These are phyloP conservation scores for Boletus insuetus DNA, from an alignment of 768 basidiomycete genomes.

Conservation along the genomic window DNA sequence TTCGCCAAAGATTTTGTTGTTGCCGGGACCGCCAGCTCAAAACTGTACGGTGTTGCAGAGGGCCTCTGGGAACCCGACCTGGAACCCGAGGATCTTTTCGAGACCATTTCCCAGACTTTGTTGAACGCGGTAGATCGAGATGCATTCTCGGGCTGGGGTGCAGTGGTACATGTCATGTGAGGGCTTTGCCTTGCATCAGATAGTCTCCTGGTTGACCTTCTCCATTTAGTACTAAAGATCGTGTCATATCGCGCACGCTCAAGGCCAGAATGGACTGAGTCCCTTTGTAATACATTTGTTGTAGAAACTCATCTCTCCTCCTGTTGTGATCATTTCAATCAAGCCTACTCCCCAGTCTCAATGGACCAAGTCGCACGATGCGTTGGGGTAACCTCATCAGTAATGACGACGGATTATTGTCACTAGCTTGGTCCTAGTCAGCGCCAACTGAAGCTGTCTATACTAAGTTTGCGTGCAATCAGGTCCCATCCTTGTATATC, in stretches of 20 bases:
- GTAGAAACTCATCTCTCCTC: slow-evolving; percentile 14
- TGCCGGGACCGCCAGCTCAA: slow-evolving; percentile 86
- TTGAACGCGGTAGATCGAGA: slow-evolving; percentile 95
- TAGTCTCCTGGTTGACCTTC: slow-evolving; percentile 7
- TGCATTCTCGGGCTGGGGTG: slow-evolving; percentile 97
- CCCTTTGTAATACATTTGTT: slow-evolving; percentile 10
- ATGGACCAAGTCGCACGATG: no score
- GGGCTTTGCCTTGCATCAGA: slow-evolving; percentile 29
- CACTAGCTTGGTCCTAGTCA: no score
- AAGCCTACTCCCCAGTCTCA: no score
- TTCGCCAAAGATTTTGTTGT: slow-evolving; percentile 98
- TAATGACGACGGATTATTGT: no score
- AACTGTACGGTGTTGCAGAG: slow-evolving; percentile 96
- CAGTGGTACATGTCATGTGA: slow-evolving; percentile 92
- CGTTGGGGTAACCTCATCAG: no score
- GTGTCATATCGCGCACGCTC: slow-evolving; percentile 78
- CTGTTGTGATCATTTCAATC: not conserved
- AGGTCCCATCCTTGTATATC: not conserved
- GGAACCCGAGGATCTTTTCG: slow-evolving; percentile 94
- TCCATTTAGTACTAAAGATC: slow-evolving; percentile 60
- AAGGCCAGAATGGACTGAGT: slow-evolving; percentile 89
- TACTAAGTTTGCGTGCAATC: not conserved
- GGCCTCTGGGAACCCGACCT: slow-evolving; percentile 98
- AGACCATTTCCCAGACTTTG: slow-evolving; percentile 95
- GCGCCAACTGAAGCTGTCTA: no score